Evolutionary conservation across 2,329 filamentous ascomycete species (phyloP).

Genomic region (Sphaceloma murrayae): DNA sequence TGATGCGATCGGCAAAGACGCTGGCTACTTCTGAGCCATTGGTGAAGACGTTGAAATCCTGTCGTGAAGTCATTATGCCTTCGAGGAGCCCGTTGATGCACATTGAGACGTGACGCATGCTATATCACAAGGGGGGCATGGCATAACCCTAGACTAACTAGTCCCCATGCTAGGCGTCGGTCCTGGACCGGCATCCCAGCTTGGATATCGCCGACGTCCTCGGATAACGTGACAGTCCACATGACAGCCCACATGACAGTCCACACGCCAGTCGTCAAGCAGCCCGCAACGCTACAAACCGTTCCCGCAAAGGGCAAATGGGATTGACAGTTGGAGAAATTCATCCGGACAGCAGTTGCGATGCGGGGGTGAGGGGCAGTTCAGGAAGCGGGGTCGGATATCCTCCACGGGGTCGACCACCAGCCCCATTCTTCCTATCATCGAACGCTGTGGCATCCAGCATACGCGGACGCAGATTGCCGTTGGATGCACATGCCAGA

Average conservation of each 20-base stretch:
- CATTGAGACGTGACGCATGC: too few species aligned
- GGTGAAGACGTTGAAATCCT: slow-evolving; percentile 24
- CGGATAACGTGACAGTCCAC: neutral
- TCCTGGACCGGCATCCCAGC: too few species aligned
- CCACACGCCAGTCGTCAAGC: neutral
- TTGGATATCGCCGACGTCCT: too few species aligned
- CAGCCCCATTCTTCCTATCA: too few species aligned
- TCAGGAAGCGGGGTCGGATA: slow-evolving; percentile 8
- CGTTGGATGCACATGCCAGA: too few species aligned
- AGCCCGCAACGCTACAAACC: neutral
- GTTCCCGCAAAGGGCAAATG: neutral
- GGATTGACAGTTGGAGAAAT: slow-evolving; percentile 12
- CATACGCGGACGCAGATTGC: too few species aligned
- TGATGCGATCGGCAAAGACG: slow-evolving; percentile 25
- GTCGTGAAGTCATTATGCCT: slow-evolving; percentile 19
- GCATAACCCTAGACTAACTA: too few species aligned
- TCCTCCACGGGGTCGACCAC: slow-evolving; percentile 11
- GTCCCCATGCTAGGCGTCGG: too few species aligned
- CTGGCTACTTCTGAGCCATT: slow-evolving; percentile 27
- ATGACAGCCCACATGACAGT: too few species aligned
- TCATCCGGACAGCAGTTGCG: neutral
- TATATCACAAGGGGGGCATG: too few species aligned
- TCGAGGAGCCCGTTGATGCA: too few species aligned
- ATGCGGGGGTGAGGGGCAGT: neutral
- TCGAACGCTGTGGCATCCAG: too few species aligned